Evolutionary conservation across 331 rosid species (phyloP), one percentile per base, ranked within the genome.

Genomic region (Malus hybrid): DNA sequence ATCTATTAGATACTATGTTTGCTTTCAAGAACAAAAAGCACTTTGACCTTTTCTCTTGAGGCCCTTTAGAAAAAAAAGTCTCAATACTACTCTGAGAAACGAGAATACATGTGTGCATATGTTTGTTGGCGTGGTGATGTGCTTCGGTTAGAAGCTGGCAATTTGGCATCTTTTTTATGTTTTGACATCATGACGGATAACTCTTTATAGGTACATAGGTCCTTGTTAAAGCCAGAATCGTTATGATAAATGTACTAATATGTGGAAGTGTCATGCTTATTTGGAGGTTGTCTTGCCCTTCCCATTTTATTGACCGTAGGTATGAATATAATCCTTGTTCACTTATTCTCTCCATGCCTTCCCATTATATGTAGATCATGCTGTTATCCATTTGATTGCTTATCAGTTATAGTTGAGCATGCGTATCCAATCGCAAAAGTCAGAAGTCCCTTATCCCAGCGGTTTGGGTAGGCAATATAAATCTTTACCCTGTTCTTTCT

Each of bases 271-370:
- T 70, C 61, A 9, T 10, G 44, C 29, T 16, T 27, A 16, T 29
- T 50, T 10, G 44, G 46, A 70, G 10, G 74, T 56, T 70, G 18
- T 52, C 44, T 70, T 55, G 52, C 33, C 34, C 20, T 31, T 33
- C 33, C 54, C 54, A 56, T 69, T 48, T 28, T 16, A 14, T n/a
- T 70, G 48, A 13, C 32, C n/a, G 50, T 54, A 70, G 50, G 10
- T 31, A 14, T 70, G 50, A 50, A 59, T 36, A 27, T 42, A 5
- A 27, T 16, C 57, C 77, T 42, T 61, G 29, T 24, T 73, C 69
- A 73, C 77, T 42, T 60, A 59, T 73, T 39, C 44, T 42, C 42
- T 36, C 28, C 75, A 33, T 73, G 68, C 42, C 54, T 73, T 73
- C 19, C 67, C 39, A 5, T 72, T 57, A 6, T 59, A 12, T 72